phyloP scores from a whole-genome alignment of 148 eudicot genomes.

The Heliamphora exappendiculata region DNA sequence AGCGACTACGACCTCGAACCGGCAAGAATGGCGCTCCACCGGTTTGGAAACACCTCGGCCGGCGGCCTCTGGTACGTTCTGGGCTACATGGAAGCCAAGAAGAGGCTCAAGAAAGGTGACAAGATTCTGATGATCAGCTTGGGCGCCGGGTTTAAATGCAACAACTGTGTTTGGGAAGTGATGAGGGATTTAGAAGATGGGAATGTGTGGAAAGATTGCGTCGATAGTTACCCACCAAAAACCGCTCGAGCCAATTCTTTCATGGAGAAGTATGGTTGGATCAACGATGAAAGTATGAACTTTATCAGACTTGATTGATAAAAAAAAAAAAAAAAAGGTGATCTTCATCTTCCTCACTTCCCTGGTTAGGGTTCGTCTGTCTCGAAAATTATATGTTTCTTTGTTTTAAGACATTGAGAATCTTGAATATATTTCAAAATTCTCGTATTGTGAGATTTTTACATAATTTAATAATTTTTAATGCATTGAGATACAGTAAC shows the following conservation, averaged over 20 bases:
- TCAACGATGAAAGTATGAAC: slow-evolving; percentile 46
- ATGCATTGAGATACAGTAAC: too few species aligned
- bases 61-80: slow-evolving; percentile 81
- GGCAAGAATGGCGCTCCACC: slow-evolving; percentile 72
- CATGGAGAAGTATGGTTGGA: slow-evolving; percentile 62
- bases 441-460: too few species aligned
- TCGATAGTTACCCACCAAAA: slow-evolving; percentile 47
- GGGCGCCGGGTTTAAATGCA: slow-evolving; percentile 90
- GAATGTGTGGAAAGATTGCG: slow-evolving; percentile 70
- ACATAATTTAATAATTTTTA: too few species aligned
- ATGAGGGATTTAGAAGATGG: slow-evolving; percentile 55
- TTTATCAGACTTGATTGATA: slow-evolving; percentile 33
- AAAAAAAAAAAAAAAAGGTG: too few species aligned
- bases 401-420: too few species aligned
- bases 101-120: slow-evolving; percentile 79
- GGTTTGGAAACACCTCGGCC: slow-evolving; percentile 87
- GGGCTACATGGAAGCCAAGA: slow-evolving; percentile 93
- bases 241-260: slow-evolving; percentile 43
- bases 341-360: neutral
- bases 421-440: too few species aligned
- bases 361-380: too few species aligned
- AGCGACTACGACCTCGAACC: slow-evolving; percentile 65
- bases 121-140: slow-evolving; percentile 70
- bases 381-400: too few species aligned
- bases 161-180: slow-evolving; percentile 85